phyloP scores from a whole-genome alignment of 306 rosid genomes.

The Citrullus amarus region DNA sequence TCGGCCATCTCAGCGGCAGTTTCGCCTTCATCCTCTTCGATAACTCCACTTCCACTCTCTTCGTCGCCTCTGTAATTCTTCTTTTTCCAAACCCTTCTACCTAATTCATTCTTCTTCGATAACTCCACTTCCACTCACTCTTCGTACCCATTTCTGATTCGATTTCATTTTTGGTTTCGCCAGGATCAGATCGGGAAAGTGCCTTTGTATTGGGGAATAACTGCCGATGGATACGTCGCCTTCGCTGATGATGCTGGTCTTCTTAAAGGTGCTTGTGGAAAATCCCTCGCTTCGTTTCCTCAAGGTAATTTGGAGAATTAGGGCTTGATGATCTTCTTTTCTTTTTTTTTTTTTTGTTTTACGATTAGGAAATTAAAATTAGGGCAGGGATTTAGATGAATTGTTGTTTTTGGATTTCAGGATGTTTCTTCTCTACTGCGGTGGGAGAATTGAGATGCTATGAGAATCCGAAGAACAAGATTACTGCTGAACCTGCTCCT shows the following conservation, averaged over 20 bases:
- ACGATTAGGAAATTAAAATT: not conserved
- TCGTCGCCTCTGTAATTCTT: slow-evolving; percentile 67
- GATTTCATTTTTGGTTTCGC: not conserved
- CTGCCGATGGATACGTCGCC: slow-evolving; percentile 88
- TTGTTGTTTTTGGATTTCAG: not conserved
- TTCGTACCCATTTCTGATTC: not conserved
- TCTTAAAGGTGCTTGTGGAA: slow-evolving; percentile 92
- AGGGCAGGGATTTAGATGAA: not conserved
- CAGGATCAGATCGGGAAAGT: slow-evolving; percentile 80
- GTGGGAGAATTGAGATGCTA: slow-evolving; percentile 69
- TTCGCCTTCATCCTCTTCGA: slow-evolving; percentile 80
- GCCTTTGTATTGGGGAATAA: slow-evolving; percentile 87
- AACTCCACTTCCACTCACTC: not conserved
- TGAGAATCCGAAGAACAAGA: slow-evolving; percentile 79
- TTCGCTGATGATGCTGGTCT: slow-evolving; percentile 73
- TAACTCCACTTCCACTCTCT: slow-evolving; percentile 73
- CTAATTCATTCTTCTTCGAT: not conserved
- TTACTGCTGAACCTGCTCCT: slow-evolving; percentile 74
- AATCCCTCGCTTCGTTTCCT: slow-evolving; percentile 97
- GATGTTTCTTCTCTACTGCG: slow-evolving; percentile 81
- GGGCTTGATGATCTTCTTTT: not conserved
- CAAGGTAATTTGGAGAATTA: slow-evolving; percentile 21
- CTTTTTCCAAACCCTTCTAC: no score
- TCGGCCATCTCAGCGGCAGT: slow-evolving; percentile 64
- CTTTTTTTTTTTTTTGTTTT: not conserved